Evolutionary conservation across 73 alveolate genomes (phyloP).

Genomic region (Paramecium caudatum): DNA sequence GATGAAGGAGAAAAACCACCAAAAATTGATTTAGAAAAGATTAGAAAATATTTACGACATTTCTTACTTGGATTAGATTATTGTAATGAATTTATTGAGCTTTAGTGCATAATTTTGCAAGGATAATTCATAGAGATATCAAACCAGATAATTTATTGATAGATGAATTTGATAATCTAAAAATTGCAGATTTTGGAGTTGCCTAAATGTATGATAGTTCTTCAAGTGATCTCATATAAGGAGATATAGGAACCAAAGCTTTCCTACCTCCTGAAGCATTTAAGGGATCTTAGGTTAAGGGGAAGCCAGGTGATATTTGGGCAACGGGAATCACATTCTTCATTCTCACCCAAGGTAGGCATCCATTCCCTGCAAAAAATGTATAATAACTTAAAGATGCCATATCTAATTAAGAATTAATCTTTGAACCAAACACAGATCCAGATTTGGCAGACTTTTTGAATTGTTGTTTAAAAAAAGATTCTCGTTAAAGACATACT

Average conservation of each 20-base stretch:
- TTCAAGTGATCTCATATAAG: constrained; percentile 59
- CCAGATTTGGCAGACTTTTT: not conserved
- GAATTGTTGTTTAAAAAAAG: constrained; percentile 35
- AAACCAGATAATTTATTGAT: constrained; percentile 78
- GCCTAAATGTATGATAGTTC: constrained; percentile 23
- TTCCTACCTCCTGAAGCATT: constrained; percentile 79
- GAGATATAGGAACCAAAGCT: constrained; percentile 78
- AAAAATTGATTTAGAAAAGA: not conserved
- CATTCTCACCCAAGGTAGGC: constrained; percentile 48
- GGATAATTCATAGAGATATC: constrained; percentile 79
- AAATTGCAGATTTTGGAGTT: constrained; percentile 70
- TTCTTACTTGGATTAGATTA: constrained; percentile 74
- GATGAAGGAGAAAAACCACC: constrained; percentile 53
- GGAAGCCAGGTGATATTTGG: constrained; percentile 79
- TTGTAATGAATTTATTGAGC: constrained; percentile 11
- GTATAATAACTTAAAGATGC: constrained; percentile 17
- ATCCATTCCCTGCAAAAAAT: constrained; percentile 74
- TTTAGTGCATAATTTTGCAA: constrained; percentile 74
- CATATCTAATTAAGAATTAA: not conserved
- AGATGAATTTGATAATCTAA: constrained; percentile 63
- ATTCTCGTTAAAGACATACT: not conserved
- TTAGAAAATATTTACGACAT: constrained; percentile 50
- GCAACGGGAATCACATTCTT: constrained; percentile 80
- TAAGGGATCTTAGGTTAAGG: constrained; percentile 39
- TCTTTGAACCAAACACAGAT: not conserved